phyloP scores from a whole-genome alignment of 176 grass and related monocot species.

The Bromus sterilis region DNA sequence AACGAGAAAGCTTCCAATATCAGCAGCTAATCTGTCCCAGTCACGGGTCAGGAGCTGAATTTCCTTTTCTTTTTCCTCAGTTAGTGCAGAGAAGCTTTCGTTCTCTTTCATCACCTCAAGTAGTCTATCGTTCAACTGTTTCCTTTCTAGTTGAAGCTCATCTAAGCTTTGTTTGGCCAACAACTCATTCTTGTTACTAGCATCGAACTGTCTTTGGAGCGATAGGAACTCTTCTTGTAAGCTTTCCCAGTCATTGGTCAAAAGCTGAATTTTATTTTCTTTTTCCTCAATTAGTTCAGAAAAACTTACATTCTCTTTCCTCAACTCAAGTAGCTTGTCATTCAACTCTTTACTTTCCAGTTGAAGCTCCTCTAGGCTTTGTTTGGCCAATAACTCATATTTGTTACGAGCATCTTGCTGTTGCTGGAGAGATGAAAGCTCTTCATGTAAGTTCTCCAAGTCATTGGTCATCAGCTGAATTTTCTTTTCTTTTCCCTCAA shows the following conservation, averaged over 20 bases:
- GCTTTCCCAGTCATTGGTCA: conserved; percentile 55
- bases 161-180: conserved; percentile 36
- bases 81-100: conserved; percentile 22
- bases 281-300: conserved; percentile 39
- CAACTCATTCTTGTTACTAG: conserved; percentile 37
- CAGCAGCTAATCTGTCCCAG: conserved; percentile 71
- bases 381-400: conserved; percentile 37
- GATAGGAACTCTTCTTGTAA: conserved; percentile 43
- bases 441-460: conserved; percentile 74
- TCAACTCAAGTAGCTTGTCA: conserved; percentile 35
- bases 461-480: conserved; percentile 38
- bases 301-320: conserved; percentile 43
- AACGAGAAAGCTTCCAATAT: conserved; percentile 65
- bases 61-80: conserved; percentile 56
- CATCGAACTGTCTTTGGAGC: conserved; percentile 48
- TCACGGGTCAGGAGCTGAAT: conserved; percentile 37
- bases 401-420: conserved; percentile 41
- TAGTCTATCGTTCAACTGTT: conserved; percentile 46
- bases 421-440: conserved; percentile 43
- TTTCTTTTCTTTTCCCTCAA: conserved; percentile 51
- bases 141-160: conserved; percentile 35
- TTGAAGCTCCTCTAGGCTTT: conserved; percentile 38
- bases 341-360: conserved; percentile 40
- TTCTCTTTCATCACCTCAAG: conserved; percentile 43
- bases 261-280: conserved; percentile 38